phyloP scores from a whole-genome alignment of 495 filamentous ascomycete genomes.

The Aspergillus nanangensis region DNA sequence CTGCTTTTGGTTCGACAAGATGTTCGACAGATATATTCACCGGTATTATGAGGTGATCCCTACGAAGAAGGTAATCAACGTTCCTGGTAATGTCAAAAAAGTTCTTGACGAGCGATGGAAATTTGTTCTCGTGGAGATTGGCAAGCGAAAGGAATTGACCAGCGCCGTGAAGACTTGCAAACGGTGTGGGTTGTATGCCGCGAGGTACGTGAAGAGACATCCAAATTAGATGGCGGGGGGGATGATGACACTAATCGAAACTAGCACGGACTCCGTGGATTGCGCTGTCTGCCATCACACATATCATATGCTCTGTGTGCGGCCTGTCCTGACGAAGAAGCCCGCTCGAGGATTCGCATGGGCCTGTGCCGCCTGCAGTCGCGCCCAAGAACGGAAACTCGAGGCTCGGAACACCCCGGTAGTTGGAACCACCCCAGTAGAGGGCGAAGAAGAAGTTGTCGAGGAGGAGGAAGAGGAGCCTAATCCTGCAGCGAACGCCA shows the following conservation, averaged over 20 bases:
- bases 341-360: slow-evolving; percentile 96
- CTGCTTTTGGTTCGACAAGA: slow-evolving; percentile 93
- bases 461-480: slow-evolving; percentile 69
- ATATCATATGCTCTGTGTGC: slow-evolving; percentile 98
- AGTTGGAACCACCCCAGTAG: slow-evolving; percentile 46
- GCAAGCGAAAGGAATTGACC: slow-evolving; percentile 88
- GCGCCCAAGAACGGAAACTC: slow-evolving; percentile 85
- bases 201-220: slow-evolving; percentile 78
- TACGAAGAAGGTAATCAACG: slow-evolving; percentile 88
- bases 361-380: slow-evolving; percentile 94
- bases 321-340: slow-evolving; percentile 89
- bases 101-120: slow-evolving; percentile 94
- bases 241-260: slow-evolving; percentile 9
- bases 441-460: slow-evolving; percentile 75
- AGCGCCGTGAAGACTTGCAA: slow-evolving; percentile 96
- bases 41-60: slow-evolving; percentile 97
- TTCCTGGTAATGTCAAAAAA: slow-evolving; percentile 87
- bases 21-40: slow-evolving; percentile 97
- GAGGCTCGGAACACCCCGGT: slow-evolving; percentile 86
- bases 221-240: no score
- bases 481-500: slow-evolving; percentile 41
- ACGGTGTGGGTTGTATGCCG: slow-evolving; percentile 82
- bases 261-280: slow-evolving; percentile 93
- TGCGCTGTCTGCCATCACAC: slow-evolving; percentile 92
- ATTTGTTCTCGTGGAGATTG: slow-evolving; percentile 87